Base-by-base conservation (phyloP, 2,329 filamentous ascomycete species). In the Cryphonectria carpinicola region DNA sequence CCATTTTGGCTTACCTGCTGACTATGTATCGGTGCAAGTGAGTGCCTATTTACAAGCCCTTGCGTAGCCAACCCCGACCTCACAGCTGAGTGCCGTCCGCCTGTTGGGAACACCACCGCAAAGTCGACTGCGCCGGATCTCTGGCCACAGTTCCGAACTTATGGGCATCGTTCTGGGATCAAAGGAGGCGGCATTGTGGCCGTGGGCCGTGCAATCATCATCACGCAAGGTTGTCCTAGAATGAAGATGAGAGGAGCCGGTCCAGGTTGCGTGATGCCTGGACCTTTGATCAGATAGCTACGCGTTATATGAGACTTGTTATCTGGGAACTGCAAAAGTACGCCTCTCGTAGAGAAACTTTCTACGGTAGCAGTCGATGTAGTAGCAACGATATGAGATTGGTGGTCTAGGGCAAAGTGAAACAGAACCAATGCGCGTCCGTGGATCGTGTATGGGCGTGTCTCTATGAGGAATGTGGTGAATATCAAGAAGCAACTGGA, bases 401-500 rank as follows among this genome's bases (percentile, higher is more conserved):
- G 25, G 28, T 54, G 52, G n/a, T 25, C 8, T 10, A 13, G 4
- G n/a, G 11, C 22, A 56, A 28, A 6, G 39, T 64, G 61, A 64
- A 43, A 64, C 61, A 43, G 61, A 5, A 17, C 39, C 61, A 63
- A 46, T 63, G 4, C 19, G 22, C 13, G 37, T 22, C 13, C 8
- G n/a, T 17, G 4, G 22, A 28, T 28, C 17, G 56, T 22, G 25
- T 19, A 39, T 39, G 35, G 28, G 28, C 54, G 11, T 61, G 22
- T 39, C 35, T 39, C 14, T 22, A 17, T 6, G 17, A 22, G 41
- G 63, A 65, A 65, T 65, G 63, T 25, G 63, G 28, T 22, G 28
- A 10, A 22, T 10, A 46, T 61, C 19, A 65, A n/a, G 3, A 46
- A 62, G 66, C 56, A 56, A 37, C 28, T 28, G 66, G 66, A 68